Base-by-base conservation (phyloP, 2,329 filamentous ascomycete genomes). In the Claviceps citrina region DNA sequence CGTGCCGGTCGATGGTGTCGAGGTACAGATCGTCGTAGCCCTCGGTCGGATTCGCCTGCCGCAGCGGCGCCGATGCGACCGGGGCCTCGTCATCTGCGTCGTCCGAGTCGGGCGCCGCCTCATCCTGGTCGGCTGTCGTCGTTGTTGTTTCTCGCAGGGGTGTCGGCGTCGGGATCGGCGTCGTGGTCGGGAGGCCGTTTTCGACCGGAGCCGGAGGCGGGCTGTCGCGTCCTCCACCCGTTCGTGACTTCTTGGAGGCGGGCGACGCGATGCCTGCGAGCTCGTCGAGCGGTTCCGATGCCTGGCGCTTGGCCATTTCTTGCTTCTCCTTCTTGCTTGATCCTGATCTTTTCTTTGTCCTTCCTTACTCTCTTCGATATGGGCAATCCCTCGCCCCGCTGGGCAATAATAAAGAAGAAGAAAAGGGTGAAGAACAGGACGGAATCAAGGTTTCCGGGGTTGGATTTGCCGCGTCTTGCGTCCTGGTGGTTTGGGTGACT, bases 11-110 rank as follows among this genome's bases (percentile, higher is more conserved):
- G 62, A 98, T 93, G 10, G 91, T 96, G 66, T 98, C 91, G 50
- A 98, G 82, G 59, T 98, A 98, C 22, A 98, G 77, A 59, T 98
- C 89, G 53, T 82, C 80, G 65, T 95, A 98, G 46, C 89, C 89
- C 57, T 82, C 82, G 26, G 83, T 75, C 13, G 89, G 86, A 33
- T 81, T 84, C 37, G 69, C 68, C 58, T 94, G 86, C 47, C 84
- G 76, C 48, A 67, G 66, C 16, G 71, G 67, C n/a, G 62, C 68
- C 31, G 57, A 56, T 38, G 52, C 28, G 42, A 56, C 51, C 26
- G 59, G 52, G 20, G 60, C n/a, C n/a, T n/a, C 58, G 5, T 60
- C 57, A n/a, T 62, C 61, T 24, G 62, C 58, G 5, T 65, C 63
- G 28, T 63, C 64, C 5, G 61, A 60, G 6, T 60, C 58, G 2